Conservation (phyloP, 2,329 filamentous ascomycete species). For the Sordariomycetes sp. region DNA sequence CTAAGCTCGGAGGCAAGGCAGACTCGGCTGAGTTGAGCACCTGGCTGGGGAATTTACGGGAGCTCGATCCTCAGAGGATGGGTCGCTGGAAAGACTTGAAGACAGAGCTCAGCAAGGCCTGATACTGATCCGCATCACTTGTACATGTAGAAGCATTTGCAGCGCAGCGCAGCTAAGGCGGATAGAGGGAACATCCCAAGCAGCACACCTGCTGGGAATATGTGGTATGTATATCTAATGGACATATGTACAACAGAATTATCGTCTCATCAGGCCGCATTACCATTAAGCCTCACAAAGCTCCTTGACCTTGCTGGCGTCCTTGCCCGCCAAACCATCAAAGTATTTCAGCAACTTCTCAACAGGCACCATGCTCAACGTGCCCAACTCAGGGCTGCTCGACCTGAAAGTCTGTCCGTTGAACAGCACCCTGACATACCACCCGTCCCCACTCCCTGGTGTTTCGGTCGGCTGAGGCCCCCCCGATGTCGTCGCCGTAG, state of each 20-base stretch:
- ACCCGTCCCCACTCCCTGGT: slow-evolving; percentile 10
- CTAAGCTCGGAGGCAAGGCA: slow-evolving; percentile 35
- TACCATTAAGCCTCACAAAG: slow-evolving; percentile 10
- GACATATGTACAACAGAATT: background rate
- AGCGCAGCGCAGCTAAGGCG: too few relatives aligned
- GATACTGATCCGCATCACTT: background rate
- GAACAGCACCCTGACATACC: slow-evolving; percentile 61
- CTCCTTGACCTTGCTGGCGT: slow-evolving; percentile 31
- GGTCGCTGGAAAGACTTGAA: slow-evolving; percentile 70
- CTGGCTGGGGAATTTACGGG: slow-evolving; percentile 58
- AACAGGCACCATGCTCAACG: slow-evolving; percentile 62
- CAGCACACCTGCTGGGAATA: too few relatives aligned
- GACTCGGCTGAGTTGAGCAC: slow-evolving; percentile 27
- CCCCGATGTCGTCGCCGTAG: slow-evolving; percentile 1
- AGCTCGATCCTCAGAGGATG: slow-evolving; percentile 63
- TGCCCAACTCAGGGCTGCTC: slow-evolving; percentile 58
- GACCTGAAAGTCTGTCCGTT: slow-evolving; percentile 58
- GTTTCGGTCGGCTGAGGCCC: slow-evolving; percentile 1
- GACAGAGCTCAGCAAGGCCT: slow-evolving; percentile 18
- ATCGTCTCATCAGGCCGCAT: background rate
- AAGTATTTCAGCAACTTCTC: slow-evolving; percentile 59
- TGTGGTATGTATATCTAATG: background rate
- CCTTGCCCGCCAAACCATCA: slow-evolving; percentile 56
- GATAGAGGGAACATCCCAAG: too few relatives aligned
- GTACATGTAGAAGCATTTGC: background rate